phyloP scores from a whole-genome alignment of 768 basidiomycete species.

The Cytidiella melzeri region DNA sequence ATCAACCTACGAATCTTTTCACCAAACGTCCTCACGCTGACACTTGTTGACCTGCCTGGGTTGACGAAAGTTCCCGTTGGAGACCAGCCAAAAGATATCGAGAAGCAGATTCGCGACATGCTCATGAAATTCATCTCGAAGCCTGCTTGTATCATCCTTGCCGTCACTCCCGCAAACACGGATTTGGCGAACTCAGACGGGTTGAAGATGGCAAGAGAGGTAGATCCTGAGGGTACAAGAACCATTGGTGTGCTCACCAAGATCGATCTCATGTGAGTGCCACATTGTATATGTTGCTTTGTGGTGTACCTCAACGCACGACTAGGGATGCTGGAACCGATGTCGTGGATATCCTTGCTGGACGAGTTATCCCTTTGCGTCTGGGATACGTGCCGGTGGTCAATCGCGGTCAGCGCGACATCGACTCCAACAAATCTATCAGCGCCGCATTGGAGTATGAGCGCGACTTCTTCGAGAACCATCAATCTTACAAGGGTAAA shows the following conservation, averaged over 20 bases:
- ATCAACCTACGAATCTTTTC: conserved; percentile 98
- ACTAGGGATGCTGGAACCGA: conserved; percentile 95
- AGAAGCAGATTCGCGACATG: conserved; percentile 97
- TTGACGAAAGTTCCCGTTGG: conserved; percentile 93
- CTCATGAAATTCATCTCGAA: conserved; percentile 91
- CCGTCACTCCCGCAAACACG: conserved; percentile 91
- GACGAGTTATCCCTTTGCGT: conserved; percentile 91
- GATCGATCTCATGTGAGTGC: conserved; percentile 90
- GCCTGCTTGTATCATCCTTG: conserved; percentile 92
- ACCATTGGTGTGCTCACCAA: conserved; percentile 99
- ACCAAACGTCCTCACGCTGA: conserved; percentile 94
- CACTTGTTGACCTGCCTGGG: conserved; percentile 95
- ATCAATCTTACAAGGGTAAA: conserved; percentile 89
- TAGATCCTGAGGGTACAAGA: conserved; percentile 93
- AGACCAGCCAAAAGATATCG: conserved; percentile 95
- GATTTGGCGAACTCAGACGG: conserved; percentile 99
- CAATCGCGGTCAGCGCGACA: conserved; percentile 96
- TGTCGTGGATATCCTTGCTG: conserved; percentile 97
- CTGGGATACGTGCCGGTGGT: conserved; percentile 98
- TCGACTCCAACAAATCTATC: conserved; percentile 86
- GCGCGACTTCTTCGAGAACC: conserved; percentile 90
- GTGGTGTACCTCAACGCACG: neutral
- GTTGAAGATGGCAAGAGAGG: conserved; percentile 89
- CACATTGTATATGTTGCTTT: neutral
- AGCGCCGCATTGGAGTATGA: conserved; percentile 81